Conservation (phyloP, 805 yeast species). For the Yamadazyma ubonensis region DNA sequence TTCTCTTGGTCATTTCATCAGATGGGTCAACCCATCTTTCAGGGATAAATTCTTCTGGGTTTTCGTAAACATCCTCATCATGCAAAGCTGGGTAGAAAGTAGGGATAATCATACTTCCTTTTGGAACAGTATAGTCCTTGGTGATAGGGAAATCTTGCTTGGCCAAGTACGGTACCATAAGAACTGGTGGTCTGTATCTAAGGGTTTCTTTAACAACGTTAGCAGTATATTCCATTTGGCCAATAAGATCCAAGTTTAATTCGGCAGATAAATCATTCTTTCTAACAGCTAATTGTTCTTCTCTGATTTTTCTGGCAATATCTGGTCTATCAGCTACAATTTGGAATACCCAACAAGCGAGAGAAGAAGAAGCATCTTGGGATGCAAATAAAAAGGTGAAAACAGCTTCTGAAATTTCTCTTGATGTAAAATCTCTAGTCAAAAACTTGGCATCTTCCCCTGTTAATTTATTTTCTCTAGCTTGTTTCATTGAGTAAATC, state of each 20-base stretch:
- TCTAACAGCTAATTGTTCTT: slow-evolving; percentile 86
- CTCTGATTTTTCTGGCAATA: slow-evolving; percentile 78
- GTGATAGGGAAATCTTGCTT: slow-evolving; percentile 84
- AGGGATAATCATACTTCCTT: slow-evolving; percentile 96
- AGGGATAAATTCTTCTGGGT: slow-evolving; percentile 93
- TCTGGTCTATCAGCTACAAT: slow-evolving; percentile 95
- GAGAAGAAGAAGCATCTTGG: slow-evolving; percentile 96
- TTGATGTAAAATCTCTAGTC: slow-evolving; percentile 81
- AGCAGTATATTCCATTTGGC: slow-evolving; percentile 81
- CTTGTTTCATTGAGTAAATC: slow-evolving; percentile 82
- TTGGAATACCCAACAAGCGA: slow-evolving; percentile 98
- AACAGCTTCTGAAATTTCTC: slow-evolving; percentile 92
- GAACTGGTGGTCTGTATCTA: slow-evolving; percentile 94
- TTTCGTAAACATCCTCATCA: slow-evolving; percentile 93
- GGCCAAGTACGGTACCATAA: slow-evolving; percentile 96
- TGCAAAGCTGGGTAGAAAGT: slow-evolving; percentile 94
- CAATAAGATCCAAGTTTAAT: slow-evolving; percentile 71
- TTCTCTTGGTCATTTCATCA: slow-evolving; percentile 74
- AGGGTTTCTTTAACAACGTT: slow-evolving; percentile 90
- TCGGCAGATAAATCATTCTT: slow-evolving; percentile 65
- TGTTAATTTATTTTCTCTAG: slow-evolving; percentile 50
- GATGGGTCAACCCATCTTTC: slow-evolving; percentile 92
- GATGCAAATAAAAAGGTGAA: slow-evolving; percentile 97
- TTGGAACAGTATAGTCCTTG: slow-evolving; percentile 85
- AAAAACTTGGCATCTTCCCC: slow-evolving; percentile 55